Evolutionary conservation across 2,329 filamentous ascomycete species (phyloP).

Genomic region (Tolypocladium guangdongense): DNA sequence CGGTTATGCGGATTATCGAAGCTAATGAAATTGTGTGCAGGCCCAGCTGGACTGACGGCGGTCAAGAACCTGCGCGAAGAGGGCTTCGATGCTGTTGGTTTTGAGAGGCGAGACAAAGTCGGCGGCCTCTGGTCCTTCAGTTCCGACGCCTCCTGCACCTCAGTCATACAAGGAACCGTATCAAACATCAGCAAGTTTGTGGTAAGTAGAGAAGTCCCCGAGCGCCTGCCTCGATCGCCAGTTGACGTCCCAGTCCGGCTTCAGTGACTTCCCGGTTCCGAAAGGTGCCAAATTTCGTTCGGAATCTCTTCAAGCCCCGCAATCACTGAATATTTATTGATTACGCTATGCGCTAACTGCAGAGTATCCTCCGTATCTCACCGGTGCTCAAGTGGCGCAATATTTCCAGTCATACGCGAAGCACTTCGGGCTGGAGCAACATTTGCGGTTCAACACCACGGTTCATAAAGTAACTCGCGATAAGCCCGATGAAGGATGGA

Average conservation of each 20-base stretch:
- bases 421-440: slow-evolving; percentile 18
- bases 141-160: not conserved
- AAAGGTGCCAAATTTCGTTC: slow-evolving; percentile 6
- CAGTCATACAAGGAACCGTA: not conserved
- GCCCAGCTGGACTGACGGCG: slow-evolving; percentile 2
- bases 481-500: not conserved
- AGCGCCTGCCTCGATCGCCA: no score
- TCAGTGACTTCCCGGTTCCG: slow-evolving; percentile 25
- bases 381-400: slow-evolving; percentile 15
- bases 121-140: slow-evolving; percentile 28
- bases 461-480: slow-evolving; percentile 11
- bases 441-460: slow-evolving; percentile 15
- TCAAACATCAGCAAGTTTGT: slow-evolving; percentile 6
- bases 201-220: not conserved
- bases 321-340: not conserved
- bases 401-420: slow-evolving; percentile 23
- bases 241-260: slow-evolving; percentile 16
- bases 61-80: slow-evolving; percentile 31
- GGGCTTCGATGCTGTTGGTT: slow-evolving; percentile 31
- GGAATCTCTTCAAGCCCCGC: not conserved
- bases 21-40: not conserved
- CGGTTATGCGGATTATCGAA: not conserved
- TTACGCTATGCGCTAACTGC: not conserved
- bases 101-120: slow-evolving; percentile 28
- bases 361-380: slow-evolving; percentile 12